Conservation (phyloP, 176 grass and related monocot species). For the Oryza officinalis region DNA sequence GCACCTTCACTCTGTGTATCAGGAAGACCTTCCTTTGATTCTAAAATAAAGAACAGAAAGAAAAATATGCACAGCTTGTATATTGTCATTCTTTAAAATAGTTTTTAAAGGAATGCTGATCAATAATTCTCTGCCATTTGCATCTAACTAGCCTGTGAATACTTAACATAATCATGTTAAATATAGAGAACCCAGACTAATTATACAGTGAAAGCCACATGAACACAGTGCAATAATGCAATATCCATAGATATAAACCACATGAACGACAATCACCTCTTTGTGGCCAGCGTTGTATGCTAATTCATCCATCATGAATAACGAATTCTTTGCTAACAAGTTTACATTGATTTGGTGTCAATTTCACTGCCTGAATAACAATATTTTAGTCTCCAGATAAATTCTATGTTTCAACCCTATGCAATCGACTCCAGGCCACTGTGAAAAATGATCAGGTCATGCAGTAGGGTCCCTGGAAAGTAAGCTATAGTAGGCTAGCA, state of each 20-base stretch:
- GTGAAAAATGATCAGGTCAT: background rate
- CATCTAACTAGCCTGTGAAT: background rate
- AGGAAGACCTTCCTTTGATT: conserved; percentile 50
- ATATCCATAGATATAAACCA: background rate
- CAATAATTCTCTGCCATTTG: background rate
- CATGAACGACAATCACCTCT: background rate
- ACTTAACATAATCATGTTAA: background rate
- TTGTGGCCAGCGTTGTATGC: background rate
- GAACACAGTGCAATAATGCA: background rate
- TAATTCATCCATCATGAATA: background rate
- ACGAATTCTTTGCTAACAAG: background rate
- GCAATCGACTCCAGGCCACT: background rate
- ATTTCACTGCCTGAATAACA: background rate
- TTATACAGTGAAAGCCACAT: background rate
- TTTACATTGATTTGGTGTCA: background rate
- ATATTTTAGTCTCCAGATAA: background rate
- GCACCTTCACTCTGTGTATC: conserved; percentile 33
- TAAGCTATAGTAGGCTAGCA: background rate
- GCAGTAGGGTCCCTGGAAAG: background rate
- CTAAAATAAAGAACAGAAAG: conserved; percentile 45
- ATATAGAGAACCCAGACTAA: background rate
- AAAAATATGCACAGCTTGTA: background rate
- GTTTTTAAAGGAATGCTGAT: background rate
- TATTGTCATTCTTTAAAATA: background rate
- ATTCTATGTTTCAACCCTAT: background rate